A percentile compares a stretch with the other conserved stretches of the same genome.
phyloP scores from a whole-genome alignment of 2,329 filamentous ascomycete species.

The Parascedosporium putredinis region DNA sequence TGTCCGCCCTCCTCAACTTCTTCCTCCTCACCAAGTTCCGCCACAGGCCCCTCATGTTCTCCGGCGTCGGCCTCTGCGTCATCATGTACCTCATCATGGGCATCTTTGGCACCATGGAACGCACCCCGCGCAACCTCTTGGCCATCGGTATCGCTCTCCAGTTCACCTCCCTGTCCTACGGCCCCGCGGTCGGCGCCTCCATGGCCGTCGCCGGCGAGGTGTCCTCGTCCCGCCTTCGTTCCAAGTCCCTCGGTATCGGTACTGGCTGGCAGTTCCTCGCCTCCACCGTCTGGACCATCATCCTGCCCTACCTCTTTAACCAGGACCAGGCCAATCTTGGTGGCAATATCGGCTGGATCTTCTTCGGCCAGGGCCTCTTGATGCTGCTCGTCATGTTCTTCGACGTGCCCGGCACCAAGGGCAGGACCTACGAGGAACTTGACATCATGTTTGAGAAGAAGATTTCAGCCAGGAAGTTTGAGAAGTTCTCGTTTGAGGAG shows the following conservation, averaged over 20 bases:
- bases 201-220: constrained; percentile 21
- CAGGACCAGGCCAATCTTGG: constrained; percentile 14
- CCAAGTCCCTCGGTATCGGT: constrained; percentile 20
- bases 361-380: constrained; percentile 12
- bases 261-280: constrained; percentile 18
- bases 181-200: constrained; percentile 11
- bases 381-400: not conserved
- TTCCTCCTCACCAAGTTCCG: constrained; percentile 14
- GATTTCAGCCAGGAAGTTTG: constrained; percentile 64
- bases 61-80: constrained; percentile 12
- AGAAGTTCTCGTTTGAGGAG: constrained; percentile 6
- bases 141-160: constrained; percentile 14
- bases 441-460: constrained; percentile 72
- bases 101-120: constrained; percentile 12
- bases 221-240: constrained; percentile 22
- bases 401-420: constrained; percentile 20
- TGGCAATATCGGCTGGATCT: constrained; percentile 16
- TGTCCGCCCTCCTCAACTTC: constrained; percentile 14
- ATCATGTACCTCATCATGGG: constrained; percentile 16
- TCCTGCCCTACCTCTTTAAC: constrained; percentile 16
- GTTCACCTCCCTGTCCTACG: constrained; percentile 14
- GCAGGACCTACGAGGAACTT: constrained; percentile 74
- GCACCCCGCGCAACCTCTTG: constrained; percentile 10
- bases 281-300: constrained; percentile 13
- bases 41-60: constrained; percentile 15